These are phyloP conservation scores for Sarcodon aspratus DNA, from an alignment of 768 basidiomycete genomes.

Conservation along the genomic window DNA sequence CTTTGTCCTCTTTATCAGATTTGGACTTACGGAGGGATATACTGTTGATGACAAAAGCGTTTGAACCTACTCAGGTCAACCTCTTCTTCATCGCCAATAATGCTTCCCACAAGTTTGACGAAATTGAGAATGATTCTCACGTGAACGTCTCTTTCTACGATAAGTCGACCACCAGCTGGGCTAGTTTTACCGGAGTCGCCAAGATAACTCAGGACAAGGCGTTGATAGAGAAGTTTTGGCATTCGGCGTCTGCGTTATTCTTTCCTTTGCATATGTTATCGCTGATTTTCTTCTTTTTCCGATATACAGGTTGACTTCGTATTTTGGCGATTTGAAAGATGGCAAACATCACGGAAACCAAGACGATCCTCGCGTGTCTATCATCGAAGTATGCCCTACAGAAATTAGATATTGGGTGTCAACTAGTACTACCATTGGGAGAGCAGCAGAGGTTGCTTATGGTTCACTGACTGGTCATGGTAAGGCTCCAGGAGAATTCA, in stretches of 20 bases:
- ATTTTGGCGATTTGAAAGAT: conserved; percentile 83
- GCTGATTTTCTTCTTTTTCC: background rate
- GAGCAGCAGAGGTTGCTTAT: conserved; percentile 47
- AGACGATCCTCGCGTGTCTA: conserved; percentile 65
- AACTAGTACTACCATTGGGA: conserved; percentile 44
- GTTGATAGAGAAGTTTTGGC: conserved; percentile 55
- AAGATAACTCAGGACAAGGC: conserved; percentile 50
- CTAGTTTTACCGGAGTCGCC: conserved; percentile 66
- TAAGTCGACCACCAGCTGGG: conserved; percentile 64
- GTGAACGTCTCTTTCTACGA: conserved; percentile 79
- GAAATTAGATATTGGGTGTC: conserved; percentile 79
- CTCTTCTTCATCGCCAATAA: conserved; percentile 70
- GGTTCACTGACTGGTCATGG: conserved; percentile 50
- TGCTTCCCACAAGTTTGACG: conserved; percentile 60
- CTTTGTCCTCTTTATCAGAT: background rate
- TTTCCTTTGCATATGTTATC: background rate
- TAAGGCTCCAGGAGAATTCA: conserved; percentile 63
- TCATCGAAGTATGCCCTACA: conserved; percentile 70
- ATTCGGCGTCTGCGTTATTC: conserved; percentile 26
- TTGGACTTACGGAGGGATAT: background rate
- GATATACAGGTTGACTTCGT: conserved; percentile 43
- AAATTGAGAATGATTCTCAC: conserved; percentile 62
- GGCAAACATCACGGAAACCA: conserved; percentile 75
- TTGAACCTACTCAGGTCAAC: conserved; percentile 33
- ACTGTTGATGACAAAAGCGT: conserved; percentile 20